A percentile compares a stretch with the other conserved stretches of the same genome.
These are phyloP conservation scores for Calonectria pteridis DNA, from an alignment of 2,329 filamentous ascomycete genomes.

Conservation along the genomic window DNA sequence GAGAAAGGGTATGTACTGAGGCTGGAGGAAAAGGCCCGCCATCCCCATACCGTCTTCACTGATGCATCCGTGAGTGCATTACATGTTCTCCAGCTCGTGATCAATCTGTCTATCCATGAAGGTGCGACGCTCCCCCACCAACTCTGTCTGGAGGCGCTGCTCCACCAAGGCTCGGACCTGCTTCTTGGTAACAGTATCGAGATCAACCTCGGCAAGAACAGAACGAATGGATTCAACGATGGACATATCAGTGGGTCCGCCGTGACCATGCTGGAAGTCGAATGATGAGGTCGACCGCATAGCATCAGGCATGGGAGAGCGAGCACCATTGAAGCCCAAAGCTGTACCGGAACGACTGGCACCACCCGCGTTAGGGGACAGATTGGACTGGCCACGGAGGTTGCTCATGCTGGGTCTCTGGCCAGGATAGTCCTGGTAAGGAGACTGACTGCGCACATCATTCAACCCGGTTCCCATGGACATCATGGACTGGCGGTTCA, in stretches of 20 bases:
- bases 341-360: conserved; percentile 57
- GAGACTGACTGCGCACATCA: conserved; percentile 65
- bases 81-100: conserved; percentile 94
- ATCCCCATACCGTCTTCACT: conserved; percentile 10
- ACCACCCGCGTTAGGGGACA: conserved; percentile 58
- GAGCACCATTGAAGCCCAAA: conserved; percentile 61
- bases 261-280: conserved; percentile 70
- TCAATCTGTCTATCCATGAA: conserved; percentile 97
- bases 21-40: conserved; percentile 29
- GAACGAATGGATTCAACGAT: conserved; percentile 88
- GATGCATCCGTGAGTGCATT: conserved; percentile 43
- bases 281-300: conserved; percentile 67
- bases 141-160: conserved; percentile 90
- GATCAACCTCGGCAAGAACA: conserved; percentile 88
- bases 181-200: conserved; percentile 99
- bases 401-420: conserved; percentile 73
- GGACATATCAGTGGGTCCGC: conserved; percentile 80
- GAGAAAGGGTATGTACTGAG: conserved; percentile 35
- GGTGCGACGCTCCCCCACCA: conserved; percentile 85
- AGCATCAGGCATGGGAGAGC: conserved; percentile 59
- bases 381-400: conserved; percentile 62
- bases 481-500: conserved; percentile 78
- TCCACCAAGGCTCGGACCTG: conserved; percentile 92
- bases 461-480: conserved; percentile 67
- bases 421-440: conserved; percentile 67